Base-by-base conservation (phyloP, 768 basidiomycete species). In the Tephrocybe sp. region DNA sequence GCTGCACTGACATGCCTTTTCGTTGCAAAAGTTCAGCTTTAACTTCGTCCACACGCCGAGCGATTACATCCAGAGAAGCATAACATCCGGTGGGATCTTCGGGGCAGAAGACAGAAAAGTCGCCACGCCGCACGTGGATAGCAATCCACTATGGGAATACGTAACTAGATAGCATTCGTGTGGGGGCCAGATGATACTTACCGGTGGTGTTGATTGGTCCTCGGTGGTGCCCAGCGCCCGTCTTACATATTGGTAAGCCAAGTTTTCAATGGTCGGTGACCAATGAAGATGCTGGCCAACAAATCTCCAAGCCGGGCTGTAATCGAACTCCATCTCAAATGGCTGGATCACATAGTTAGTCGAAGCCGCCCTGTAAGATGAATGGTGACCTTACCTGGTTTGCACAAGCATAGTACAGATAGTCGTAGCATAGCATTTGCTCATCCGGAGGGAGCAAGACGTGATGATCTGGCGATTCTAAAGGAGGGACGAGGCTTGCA, bases 261-360 rank as follows among this genome's bases (percentile, higher is more conserved):
- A 56, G 4, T 58, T 53, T 51, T 73, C 64, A 10, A 85, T 59
- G 20, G 55, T 58, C 7, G 70, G 63, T 2, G 71, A 70, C 79
- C 79, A 85, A 46, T 70, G 72, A 68, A 83, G 70, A 56, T 82
- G 62, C 54, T 73, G 68, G 15, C 79, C 82, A 28, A 78, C 79
- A 61, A 73, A 74, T 57, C 76, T 66, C 83, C 83, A 85, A 15
- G 75, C 80, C 17, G 82, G 81, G 50, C 77, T 76, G 58, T 75
- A 84, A 50, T 84, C 81, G 45, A 70, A 73, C 41, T 80, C 78
- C 59, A 76, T 78, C 59, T 84, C 82, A 50, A 68, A 78, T 5
- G 79, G 74, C 80, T 84, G 51, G n/a, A 24, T 28, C 21, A 44
- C 14, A 11, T 23, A 52, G 20, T 55, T 38, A 55, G 45, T 45